Evolutionary conservation across 2,329 filamentous ascomycete genomes (phyloP).

Genomic region (Cladosporium sp.): DNA sequence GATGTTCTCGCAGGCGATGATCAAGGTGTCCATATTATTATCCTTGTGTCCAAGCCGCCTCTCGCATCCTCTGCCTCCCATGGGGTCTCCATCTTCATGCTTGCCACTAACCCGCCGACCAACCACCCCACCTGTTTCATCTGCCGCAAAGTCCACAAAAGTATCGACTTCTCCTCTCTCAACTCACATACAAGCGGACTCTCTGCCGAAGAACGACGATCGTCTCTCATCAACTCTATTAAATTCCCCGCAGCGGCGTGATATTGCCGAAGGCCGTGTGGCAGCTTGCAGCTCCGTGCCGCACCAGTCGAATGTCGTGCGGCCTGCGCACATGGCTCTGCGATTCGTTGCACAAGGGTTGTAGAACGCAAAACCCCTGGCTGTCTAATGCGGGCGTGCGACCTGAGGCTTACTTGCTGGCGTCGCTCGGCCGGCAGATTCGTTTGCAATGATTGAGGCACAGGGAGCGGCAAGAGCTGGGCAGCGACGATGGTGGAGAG

Average conservation of each 20-base stretch:
- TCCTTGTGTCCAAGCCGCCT: too few relatives aligned
- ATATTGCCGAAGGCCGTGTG: neutral
- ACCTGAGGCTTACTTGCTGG: neutral
- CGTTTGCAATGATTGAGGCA: neutral
- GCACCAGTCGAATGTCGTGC: neutral
- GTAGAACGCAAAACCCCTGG: conserved; percentile 9
- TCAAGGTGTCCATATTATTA: too few relatives aligned
- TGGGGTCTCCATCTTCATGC: neutral
- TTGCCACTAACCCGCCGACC: neutral
- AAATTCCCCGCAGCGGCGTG: conserved; percentile 7
- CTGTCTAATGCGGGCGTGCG: conserved; percentile 7
- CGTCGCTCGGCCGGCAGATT: neutral
- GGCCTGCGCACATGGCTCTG: conserved; percentile 9
- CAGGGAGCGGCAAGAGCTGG: neutral
- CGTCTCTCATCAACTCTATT: neutral
- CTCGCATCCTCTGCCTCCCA: neutral
- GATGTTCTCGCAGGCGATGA: too few relatives aligned
- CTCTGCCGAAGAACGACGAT: conserved; percentile 2
- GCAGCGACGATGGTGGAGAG: neutral
- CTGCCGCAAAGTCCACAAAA: neutral
- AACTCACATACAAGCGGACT: neutral
- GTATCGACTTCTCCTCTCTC: neutral
- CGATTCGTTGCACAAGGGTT: conserved; percentile 7
- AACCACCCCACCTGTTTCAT: neutral
- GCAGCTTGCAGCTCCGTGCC: neutral